These are phyloP conservation scores for Tulasnella sp. DNA, from an alignment of 768 basidiomycete genomes.

Conservation along the genomic window DNA sequence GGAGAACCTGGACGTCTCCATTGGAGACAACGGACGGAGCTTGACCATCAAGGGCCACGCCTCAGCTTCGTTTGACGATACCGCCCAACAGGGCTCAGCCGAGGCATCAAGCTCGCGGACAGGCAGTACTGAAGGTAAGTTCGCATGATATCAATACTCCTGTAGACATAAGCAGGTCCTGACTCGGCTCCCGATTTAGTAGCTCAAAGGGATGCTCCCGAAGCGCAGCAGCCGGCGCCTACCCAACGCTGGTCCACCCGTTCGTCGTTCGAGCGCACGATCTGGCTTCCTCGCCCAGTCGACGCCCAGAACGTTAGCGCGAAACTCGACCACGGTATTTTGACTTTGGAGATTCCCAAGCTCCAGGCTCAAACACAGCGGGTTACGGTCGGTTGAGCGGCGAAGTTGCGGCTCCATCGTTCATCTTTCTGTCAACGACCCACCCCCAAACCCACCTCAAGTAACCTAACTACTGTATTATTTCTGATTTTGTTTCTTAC, in stretches of 20 bases:
- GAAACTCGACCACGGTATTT: constrained; percentile 35
- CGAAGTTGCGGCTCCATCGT: neutral
- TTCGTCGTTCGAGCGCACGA: constrained; percentile 32
- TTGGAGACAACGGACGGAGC: constrained; percentile 34
- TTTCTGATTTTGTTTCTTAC: too few relatives aligned
- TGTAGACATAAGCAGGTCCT: too few relatives aligned
- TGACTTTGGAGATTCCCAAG: constrained; percentile 36
- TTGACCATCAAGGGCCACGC: constrained; percentile 34
- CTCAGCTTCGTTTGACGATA: neutral
- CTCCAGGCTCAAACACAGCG: constrained; percentile 24
- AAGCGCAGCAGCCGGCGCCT: neutral
- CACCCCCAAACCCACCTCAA: too few relatives aligned
- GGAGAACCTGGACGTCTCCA: constrained; percentile 31
- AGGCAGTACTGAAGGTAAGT: constrained; percentile 3
- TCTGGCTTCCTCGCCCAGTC: constrained; percentile 34
- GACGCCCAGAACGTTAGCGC: constrained; percentile 32
- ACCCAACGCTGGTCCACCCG: constrained; percentile 11
- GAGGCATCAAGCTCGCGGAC: neutral
- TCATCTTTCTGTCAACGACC: too few relatives aligned
- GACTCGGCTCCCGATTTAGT: neutral
- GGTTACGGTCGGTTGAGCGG: neutral
- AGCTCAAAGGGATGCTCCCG: neutral
- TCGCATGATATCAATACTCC: too few relatives aligned
- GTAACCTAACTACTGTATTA: too few relatives aligned
- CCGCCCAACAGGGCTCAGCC: neutral